Evolutionary conservation across 345 rosid species (phyloP).

Genomic region (Linum lewisii): DNA sequence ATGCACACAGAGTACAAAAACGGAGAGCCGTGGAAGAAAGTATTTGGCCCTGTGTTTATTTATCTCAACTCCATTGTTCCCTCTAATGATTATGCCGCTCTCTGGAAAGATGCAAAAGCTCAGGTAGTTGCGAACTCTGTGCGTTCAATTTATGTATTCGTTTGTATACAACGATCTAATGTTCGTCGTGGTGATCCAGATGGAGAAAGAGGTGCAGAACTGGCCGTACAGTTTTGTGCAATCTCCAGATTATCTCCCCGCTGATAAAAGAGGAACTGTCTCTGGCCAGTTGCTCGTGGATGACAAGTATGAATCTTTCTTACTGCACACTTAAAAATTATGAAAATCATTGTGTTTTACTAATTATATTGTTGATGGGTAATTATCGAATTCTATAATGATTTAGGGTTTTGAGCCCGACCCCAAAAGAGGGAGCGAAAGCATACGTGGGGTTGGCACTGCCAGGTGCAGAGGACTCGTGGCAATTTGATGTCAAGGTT

Average conservation of each 20-base stretch:
- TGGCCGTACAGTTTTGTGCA: conserved; percentile 69
- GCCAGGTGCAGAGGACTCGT: conserved; percentile 63
- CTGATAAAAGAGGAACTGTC: conserved; percentile 46
- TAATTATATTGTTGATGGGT: not conserved
- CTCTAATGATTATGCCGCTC: conserved; percentile 12
- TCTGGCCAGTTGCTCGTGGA: conserved; percentile 46
- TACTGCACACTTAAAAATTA: too few relatives aligned
- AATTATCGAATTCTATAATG: not conserved
- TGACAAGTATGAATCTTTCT: conserved; percentile 32
- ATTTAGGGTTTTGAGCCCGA: conserved; percentile 25
- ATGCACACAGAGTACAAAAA: conserved; percentile 31
- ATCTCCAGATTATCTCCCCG: conserved; percentile 43
- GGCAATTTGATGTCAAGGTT: conserved; percentile 78
- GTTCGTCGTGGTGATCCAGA: conserved; percentile 20
- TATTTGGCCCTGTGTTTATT: conserved; percentile 67
- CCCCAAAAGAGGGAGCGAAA: conserved; percentile 20
- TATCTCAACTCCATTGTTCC: conserved; percentile 51
- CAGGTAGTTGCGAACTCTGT: conserved; percentile 31
- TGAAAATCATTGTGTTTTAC: too few relatives aligned
- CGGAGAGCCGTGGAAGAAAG: conserved; percentile 73
- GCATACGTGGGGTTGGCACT: conserved; percentile 75
- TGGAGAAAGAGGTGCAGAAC: conserved; percentile 36
- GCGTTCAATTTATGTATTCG: not conserved
- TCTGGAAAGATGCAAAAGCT: conserved; percentile 73
- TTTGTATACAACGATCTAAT: not conserved